These are phyloP conservation scores for Ambrosia trifida DNA, from an alignment of 129 eudicot species.

Conservation along the genomic window DNA sequence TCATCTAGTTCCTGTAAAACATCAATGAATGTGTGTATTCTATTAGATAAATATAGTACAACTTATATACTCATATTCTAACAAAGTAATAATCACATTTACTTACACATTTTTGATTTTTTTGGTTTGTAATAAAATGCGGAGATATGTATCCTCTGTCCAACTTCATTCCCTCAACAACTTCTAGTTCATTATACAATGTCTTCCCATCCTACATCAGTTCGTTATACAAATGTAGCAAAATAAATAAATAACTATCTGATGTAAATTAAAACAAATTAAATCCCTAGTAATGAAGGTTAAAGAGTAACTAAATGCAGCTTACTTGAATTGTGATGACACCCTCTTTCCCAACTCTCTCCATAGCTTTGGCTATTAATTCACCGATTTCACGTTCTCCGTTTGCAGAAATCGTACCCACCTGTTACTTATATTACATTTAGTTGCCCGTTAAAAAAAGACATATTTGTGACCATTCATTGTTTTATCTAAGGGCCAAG, in stretches of 20 bases:
- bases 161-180: constrained; percentile 97
- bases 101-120: constrained; percentile 89
- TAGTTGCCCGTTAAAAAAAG: constrained; percentile 4
- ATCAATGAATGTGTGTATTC: not conserved
- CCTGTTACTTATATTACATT: constrained; percentile 43
- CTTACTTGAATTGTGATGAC: constrained; percentile 88
- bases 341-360: constrained; percentile 91
- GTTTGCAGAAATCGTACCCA: constrained; percentile 91
- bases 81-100: not conserved
- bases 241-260: not conserved
- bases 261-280: not conserved
- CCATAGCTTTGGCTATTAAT: constrained; percentile 93
- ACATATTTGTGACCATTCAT: constrained; percentile 9
- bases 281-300: not conserved
- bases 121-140: constrained; percentile 74
- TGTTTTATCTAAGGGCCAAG: too few species aligned
- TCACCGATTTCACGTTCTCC: constrained; percentile 95
- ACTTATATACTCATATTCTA: not conserved
- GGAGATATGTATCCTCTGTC: constrained; percentile 98
- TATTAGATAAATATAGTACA: not conserved
- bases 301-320: not conserved
- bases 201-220: constrained; percentile 83
- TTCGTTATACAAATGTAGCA: constrained; percentile 1
- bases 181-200: constrained; percentile 82
- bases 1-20: constrained; percentile 75